Percentiles rank a stretch among this genome's conserved stretches.
These are phyloP conservation scores for Dryadomyces quercus-mongolicae DNA, from an alignment of 2,329 filamentous ascomycete genomes.

Conservation along the genomic window DNA sequence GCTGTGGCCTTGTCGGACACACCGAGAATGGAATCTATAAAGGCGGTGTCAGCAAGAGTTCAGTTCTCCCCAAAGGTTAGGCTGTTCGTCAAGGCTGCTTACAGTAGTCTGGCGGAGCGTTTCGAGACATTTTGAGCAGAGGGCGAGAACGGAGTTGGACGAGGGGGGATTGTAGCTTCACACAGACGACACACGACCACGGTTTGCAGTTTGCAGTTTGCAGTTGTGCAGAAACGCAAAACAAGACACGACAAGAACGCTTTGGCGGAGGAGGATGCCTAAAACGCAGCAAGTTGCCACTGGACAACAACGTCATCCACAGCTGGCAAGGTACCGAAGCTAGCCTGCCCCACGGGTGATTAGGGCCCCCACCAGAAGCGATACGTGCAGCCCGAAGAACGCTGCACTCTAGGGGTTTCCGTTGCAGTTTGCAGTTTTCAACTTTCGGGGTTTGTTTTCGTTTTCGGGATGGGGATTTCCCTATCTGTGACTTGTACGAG, in stretches of 20 bases:
- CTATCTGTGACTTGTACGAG: too few species aligned
- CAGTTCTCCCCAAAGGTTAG: neutral
- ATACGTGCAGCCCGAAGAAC: too few species aligned
- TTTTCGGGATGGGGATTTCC: too few species aligned
- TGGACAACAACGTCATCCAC: neutral
- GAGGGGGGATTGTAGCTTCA: neutral
- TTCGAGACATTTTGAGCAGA: constrained; percentile 20
- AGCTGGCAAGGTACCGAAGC: neutral
- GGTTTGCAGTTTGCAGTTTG: too few species aligned
- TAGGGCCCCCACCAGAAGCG: neutral
- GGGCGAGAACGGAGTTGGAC: neutral
- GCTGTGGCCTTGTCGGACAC: constrained; percentile 61
- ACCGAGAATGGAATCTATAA: constrained; percentile 61
- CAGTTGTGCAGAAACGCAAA: too few species aligned
- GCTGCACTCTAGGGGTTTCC: too few species aligned
- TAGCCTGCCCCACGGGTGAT: neutral
- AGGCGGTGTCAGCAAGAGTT: neutral
- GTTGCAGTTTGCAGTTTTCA: too few species aligned
- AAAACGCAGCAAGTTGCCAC: neutral
- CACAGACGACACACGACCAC: neutral
- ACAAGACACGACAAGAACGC: too few species aligned
- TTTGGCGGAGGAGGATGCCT: too few species aligned
- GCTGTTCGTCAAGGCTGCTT: constrained; percentile 14
- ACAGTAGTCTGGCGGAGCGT: constrained; percentile 47
- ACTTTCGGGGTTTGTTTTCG: too few species aligned